Base-by-base conservation (phyloP, 2,329 filamentous ascomycete genomes). In the Alternaria triticimaculans region DNA sequence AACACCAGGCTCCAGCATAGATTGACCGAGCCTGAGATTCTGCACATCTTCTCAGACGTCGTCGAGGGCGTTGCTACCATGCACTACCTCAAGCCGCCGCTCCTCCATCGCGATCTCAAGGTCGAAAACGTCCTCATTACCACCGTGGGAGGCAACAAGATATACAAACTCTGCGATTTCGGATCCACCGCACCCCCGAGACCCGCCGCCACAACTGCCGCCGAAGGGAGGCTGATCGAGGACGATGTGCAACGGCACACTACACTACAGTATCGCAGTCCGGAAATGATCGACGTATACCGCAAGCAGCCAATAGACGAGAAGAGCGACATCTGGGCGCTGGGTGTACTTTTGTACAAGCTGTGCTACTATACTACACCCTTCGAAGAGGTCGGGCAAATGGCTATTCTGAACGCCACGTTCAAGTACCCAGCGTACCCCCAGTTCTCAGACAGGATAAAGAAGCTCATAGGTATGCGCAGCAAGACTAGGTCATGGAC, bases 201-300 rank as follows among this genome's bases (percentile, higher is more conserved):
- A 66, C 90, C 94, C 12, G 94, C 96, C 45, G 94, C 96, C 12
- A 92, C 89, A 15, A 95, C 92, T 6, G 91, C 94, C 7, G 89
- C 90, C 43, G 96, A 99, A 81, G 97, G 95, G 70, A 90, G 95
- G 61, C 81, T 96, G 72, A 93, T 98, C 76, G 96, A 99, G 80
- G 96, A 99, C 77, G 96, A 99, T 80, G 91, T 99, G 12, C 96
- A 98, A 81, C 92, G 93, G 74, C 95, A 99, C 78, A 99, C 96
- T 0, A 99, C 96, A 1, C 87, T 99, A 81, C 96, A 99, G 80
- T 99, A 99, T 80, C 88, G 96, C 70, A 98, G 95, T 78, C 96
- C 96, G 6, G 96, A 99, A 82, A 99, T 99, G 96, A 90, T 99
- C 64, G 96, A 99, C 76, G 96, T 99, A 23, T 99, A 97, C 82